Base-by-base conservation (phyloP, 2,329 filamentous ascomycete genomes). In the Stachybotrys chlorohalonatus region DNA sequence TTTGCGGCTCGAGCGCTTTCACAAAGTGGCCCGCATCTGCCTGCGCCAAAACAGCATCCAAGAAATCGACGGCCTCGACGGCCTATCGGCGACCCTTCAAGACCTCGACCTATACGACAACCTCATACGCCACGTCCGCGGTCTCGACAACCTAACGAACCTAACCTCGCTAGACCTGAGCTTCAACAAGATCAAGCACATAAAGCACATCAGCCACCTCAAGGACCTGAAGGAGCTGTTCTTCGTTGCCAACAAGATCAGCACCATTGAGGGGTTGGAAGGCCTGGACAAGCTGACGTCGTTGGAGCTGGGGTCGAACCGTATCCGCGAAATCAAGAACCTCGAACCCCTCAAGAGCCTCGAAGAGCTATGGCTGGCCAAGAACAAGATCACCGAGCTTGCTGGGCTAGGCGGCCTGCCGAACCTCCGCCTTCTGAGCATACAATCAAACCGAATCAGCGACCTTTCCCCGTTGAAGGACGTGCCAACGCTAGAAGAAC, bases 141-240 rank as follows among this genome's bases (percentile, higher is more conserved):
- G 89, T 32, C 80, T 99, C 49, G 91, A 96, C 53, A 77, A 83
- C 49, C 82, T 96, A 55, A 83, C 79, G 11, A 79, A 88, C 57
- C 81, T 99, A 53, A 90, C 82, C 6, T 87, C 77, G 55, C 82
- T 99, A 54, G 94, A 99, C 68, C 79, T 99, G 52, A 95, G 89
- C 70, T 99, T 96, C 82, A 99, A 99, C 78, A 97, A 97, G 77
- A 93, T 99, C 75, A 96, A 96, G 70, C 92, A 96, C 72, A 95
- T 99, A 75, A 96, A 95, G 72, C 85, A 93, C 64, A 75, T 97
- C 60, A 80, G 81, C 56, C 87, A 93, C 64, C 75, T 99, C 56
- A 86, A 75, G 24, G 80, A 90, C 53, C 80, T 97, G 55, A 87
- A 80, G 58, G 90, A 97, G 62, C 69, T 99, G 3, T 99, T 88